Evolutionary conservation across 2,329 filamentous ascomycete species (phyloP), one percentile per base, ranked within the genome.

Genomic region (Aspergillus felis): DNA sequence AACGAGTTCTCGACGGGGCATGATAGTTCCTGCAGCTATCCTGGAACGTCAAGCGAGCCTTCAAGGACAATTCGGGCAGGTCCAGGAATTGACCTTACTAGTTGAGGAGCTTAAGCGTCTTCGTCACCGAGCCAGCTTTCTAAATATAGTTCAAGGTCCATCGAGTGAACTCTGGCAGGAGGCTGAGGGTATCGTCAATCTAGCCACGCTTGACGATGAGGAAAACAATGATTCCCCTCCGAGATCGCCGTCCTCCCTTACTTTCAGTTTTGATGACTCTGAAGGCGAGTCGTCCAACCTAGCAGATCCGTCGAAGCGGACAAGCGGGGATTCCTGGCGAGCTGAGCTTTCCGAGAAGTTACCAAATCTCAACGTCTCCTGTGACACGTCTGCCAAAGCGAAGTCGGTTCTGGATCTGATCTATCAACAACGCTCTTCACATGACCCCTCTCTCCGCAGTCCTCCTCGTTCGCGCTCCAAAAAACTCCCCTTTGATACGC

Each of bases 401-500:
- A 81, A 82, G 57, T 84, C 81, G 8, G 84, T 87, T 14, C 83
- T 87, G 41, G 84, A 86, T 70, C 79, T 83, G 32, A 77, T 87
- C 51, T 83, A 85, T 64, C 75, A 81, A 59, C 76, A 78, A 63
- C 78, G 74, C 57, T 75, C 70, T 54, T 63, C 71, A 29, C 63
- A 71, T 28, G 66, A 67, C 53, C 61, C 67, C 27, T 51, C 66
- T 57, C 54, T 68, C 42, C 29, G 61, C 14, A 57, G 71, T 9
- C 56, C 67, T 9, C 63, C 69, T 3, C 35, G 64, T 32, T 61
- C 69, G n/a, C 64, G 71, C 41, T 64, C 72, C 20, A 72, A 73
- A 53, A 87, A 87, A 64, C 80, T 87, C n/a, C 83, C 84, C 0
- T 88, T 88, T 66, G 85, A 87, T 65, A 87, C 85, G 2, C 82